These are phyloP conservation scores for Hanseniaspora jakobsenii DNA, from an alignment of 805 yeast genomes.

Conservation along the genomic window DNA sequence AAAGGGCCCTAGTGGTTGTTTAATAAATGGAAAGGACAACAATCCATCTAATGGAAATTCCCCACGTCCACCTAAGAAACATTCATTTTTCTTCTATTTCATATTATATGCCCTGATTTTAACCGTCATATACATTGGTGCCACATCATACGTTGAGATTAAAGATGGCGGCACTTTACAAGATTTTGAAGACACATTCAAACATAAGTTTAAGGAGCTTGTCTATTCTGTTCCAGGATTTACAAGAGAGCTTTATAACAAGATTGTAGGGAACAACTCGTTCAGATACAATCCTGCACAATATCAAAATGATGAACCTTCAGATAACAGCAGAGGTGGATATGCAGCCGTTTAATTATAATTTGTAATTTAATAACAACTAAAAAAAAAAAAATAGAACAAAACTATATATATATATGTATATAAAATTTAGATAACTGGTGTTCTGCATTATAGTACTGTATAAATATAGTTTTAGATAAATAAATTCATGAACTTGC, in stretches of 20 bases:
- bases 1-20: conserved; percentile 37
- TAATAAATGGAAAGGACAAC: conserved; percentile 25
- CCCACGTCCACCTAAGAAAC: conserved; percentile 17
- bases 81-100: conserved; percentile 59
- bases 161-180: conserved; percentile 53
- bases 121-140: conserved; percentile 54
- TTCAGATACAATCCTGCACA: conserved; percentile 8
- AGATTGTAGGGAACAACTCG: conserved; percentile 42
- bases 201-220: conserved; percentile 53
- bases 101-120: conserved; percentile 59
- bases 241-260: conserved; percentile 52
- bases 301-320: conserved; percentile 17
- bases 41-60: conserved; percentile 19
- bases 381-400: no score
- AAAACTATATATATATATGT: no score
- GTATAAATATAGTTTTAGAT: conserved; percentile 2
- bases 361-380: neutral
- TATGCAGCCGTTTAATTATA: conserved; percentile 69
- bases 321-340: conserved; percentile 56
- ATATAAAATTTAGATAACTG: neutral
- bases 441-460: conserved; percentile 2
- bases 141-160: conserved; percentile 62
- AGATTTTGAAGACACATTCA: conserved; percentile 62
- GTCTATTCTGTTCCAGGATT: conserved; percentile 53
- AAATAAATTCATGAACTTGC: no score